Evolutionary conservation across 1,284 basidiomycete species (phyloP).

Genomic region (Rhodotorula sp.): DNA sequence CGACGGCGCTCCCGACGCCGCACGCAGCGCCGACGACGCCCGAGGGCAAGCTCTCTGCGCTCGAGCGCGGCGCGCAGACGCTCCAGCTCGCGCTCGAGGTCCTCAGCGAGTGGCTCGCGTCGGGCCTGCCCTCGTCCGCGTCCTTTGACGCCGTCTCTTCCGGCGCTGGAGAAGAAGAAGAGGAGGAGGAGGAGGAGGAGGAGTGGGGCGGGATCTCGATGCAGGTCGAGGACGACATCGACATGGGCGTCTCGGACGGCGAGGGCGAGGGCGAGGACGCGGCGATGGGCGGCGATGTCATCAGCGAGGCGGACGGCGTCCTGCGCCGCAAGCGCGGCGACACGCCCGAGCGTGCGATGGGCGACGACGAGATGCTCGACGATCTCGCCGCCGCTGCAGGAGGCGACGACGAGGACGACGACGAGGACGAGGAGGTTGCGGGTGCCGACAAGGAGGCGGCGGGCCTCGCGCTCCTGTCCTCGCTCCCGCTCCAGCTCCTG

Average conservation of each 20-base stretch:
- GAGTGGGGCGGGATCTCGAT: conserved; percentile 44
- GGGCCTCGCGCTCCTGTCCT: conserved; percentile 35
- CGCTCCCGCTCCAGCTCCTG: conserved; percentile 37
- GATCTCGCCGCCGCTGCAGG: conserved; percentile 22
- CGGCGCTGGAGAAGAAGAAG: conserved; percentile 46
- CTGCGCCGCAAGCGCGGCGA: not conserved
- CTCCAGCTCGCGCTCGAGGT: conserved; percentile 80
- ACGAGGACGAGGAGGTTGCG: conserved; percentile 3
- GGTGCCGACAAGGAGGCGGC: conserved; percentile 34
- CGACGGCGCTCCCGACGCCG: conserved; percentile 15
- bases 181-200: conserved; percentile 47
- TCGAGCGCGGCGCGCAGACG: conserved; percentile 72
- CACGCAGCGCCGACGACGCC: conserved; percentile 9
- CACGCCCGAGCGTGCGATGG: conserved; percentile 20
- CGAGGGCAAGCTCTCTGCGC: conserved; percentile 66
- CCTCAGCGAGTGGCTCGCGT: conserved; percentile 51
- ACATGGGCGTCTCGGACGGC: conserved; percentile 33
- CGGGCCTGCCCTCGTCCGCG: conserved; percentile 22
- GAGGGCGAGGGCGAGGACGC: conserved; percentile 47
- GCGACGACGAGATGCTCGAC: conserved; percentile 18
- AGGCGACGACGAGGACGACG: conserved; percentile 1
- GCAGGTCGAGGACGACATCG: conserved; percentile 38
- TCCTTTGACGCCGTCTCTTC: conserved; percentile 10
- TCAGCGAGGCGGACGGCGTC: conserved; percentile 30
- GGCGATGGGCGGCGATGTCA: conserved; percentile 25